Evolutionary conservation across 257 asterid species (phyloP).

Genomic region (Craterostigma plantagineum): DNA sequence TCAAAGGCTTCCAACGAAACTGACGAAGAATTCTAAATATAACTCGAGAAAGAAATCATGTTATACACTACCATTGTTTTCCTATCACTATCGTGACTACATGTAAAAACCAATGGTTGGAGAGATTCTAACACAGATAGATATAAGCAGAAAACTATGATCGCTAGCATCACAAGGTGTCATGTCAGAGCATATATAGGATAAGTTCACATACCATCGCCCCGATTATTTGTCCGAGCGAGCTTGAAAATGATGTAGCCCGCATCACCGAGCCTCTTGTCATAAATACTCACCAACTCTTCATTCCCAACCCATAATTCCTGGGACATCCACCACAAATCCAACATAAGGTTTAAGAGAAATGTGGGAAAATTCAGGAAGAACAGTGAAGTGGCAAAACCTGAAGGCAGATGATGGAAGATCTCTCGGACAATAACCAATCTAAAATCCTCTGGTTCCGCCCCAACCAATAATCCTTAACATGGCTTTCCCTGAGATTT

Average conservation of each 20-base stretch:
- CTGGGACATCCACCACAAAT: slow-evolving; percentile 16
- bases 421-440: slow-evolving; percentile 82
- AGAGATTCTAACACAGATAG: background rate
- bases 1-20: too few relatives aligned
- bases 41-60: too few relatives aligned
- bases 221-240: slow-evolving; percentile 90
- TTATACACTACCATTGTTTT: too few relatives aligned
- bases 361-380: background rate
- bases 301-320: slow-evolving; percentile 99
- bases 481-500: slow-evolving; percentile 78
- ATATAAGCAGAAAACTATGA: background rate
- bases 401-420: slow-evolving; percentile 98
- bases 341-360: background rate
- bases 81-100: too few relatives aligned
- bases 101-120: too few relatives aligned
- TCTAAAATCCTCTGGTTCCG: slow-evolving; percentile 75
- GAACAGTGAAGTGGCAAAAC: slow-evolving; percentile 13
- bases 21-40: too few relatives aligned
- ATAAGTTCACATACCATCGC: slow-evolving; percentile 49
- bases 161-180: too few relatives aligned
- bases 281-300: slow-evolving; percentile 70
- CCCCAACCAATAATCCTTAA: slow-evolving; percentile 62
- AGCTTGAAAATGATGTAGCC: slow-evolving; percentile 76
- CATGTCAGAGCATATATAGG: background rate
- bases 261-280: slow-evolving; percentile 90